These are phyloP conservation scores for Lentinula sp. DNA, from an alignment of 768 basidiomycete genomes.

Conservation along the genomic window DNA sequence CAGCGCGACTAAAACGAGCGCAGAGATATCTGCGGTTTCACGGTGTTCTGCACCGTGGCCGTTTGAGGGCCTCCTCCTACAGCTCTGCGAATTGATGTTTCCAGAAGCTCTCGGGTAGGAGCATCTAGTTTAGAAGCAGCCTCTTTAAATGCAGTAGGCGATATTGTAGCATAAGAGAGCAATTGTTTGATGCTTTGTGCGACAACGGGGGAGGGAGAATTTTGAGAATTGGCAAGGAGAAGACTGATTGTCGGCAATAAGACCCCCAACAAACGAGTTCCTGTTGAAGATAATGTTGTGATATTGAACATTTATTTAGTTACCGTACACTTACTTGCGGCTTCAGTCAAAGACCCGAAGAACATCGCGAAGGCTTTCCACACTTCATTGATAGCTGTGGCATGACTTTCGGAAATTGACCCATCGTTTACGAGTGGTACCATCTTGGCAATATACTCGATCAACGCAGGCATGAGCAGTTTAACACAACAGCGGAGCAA, in stretches of 20 bases:
- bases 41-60: conserved; percentile 19
- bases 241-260: conserved; percentile 72
- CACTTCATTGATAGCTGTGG: conserved; percentile 67
- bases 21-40: conserved; percentile 76
- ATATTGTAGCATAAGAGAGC: conserved; percentile 62
- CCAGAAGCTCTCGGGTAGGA: conserved; percentile 54
- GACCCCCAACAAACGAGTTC: conserved; percentile 60
- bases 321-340: conserved; percentile 46
- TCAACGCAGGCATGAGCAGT: conserved; percentile 71
- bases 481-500: conserved; percentile 67
- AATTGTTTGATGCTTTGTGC: conserved; percentile 60
- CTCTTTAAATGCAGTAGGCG: conserved; percentile 79
- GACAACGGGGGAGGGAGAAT: conserved; percentile 39
- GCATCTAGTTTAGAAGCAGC: conserved; percentile 65
- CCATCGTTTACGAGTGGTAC: conserved; percentile 57
- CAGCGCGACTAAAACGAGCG: conserved; percentile 47
- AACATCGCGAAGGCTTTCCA: conserved; percentile 75
- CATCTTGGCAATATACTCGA: conserved; percentile 73
- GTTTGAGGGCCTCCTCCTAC: conserved; percentile 42
- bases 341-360: conserved; percentile 48
- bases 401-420: conserved; percentile 46
- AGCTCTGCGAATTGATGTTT: conserved; percentile 72
- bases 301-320: neutral
- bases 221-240: conserved; percentile 50
- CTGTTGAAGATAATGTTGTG: conserved; percentile 28